A percentile compares a stretch with the other conserved stretches of the same genome.
phyloP scores from a whole-genome alignment of 2,329 filamentous ascomycete genomes.

The Fusarium acutatum region DNA sequence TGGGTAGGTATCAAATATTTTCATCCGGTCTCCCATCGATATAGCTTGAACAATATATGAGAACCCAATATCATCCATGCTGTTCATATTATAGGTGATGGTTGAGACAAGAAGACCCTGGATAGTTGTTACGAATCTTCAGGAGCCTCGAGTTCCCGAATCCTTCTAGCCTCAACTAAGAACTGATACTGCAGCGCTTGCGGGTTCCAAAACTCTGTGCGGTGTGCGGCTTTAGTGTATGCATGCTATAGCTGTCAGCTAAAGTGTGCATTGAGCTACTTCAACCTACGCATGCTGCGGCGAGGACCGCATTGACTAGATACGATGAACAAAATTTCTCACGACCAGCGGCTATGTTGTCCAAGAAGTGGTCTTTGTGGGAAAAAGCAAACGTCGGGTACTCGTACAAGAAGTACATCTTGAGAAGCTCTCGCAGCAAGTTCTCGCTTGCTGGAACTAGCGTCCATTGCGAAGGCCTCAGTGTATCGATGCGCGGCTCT shows the following conservation, averaged over 20 bases:
- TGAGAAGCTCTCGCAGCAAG: no score
- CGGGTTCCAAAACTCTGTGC: neutral
- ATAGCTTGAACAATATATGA: no score
- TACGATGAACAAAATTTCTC: neutral
- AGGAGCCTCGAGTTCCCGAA: neutral
- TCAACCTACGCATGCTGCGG: neutral
- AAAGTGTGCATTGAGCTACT: neutral
- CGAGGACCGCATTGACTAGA: neutral
- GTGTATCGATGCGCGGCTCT: neutral
- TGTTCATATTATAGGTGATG: no score
- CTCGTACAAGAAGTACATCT: no score
- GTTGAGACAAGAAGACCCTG: neutral
- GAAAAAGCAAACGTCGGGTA: neutral
- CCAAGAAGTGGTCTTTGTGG: neutral
- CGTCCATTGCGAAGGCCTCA: neutral
- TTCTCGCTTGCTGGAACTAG: neutral
- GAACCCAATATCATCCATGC: no score
- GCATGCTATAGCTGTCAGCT: neutral
- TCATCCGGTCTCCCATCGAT: no score
- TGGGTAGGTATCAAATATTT: no score
- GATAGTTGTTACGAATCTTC: neutral
- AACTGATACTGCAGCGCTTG: neutral
- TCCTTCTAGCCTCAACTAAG: neutral
- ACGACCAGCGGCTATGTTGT: neutral
- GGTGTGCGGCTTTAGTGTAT: neutral